Evolutionary conservation across 2,329 filamentous ascomycete species (phyloP), one percentile per base, ranked within the genome.

Genomic region (Scedosporium boydii): DNA sequence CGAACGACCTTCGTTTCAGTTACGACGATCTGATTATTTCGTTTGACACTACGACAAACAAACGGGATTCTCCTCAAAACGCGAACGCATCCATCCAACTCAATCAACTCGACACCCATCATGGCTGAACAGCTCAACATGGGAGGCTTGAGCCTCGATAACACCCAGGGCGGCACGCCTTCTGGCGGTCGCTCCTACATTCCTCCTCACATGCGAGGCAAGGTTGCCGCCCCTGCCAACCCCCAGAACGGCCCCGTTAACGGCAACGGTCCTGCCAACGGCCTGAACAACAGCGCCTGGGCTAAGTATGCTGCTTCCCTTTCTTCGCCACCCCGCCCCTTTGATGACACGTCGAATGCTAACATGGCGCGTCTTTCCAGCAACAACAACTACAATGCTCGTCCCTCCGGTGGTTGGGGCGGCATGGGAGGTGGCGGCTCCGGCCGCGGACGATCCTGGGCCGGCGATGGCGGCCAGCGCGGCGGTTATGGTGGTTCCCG

Each of bases 51-150:
- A 38, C 34, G 34, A 64, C 59, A 48, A 48, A 51, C 59, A 38
- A 51, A 61, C 62, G 64, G 63, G 63, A 62, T 65, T 58, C 29
- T 66, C 63, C 65, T 38, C 61, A 65, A 64, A 61, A 65, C 55
- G 63, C 61, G 66, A 62, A 65, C 51, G 14, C 26, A 27, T 51
- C 14, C 18, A 38, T 26, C 14, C 6, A 21, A n/a, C 16, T 23
- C 41, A n/a, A 60, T 27, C 64, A 65, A 69, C 59, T 61, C 63
- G 62, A 69, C 67, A 68, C 63, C 70, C 78, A 87, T 76, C 73
- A 92, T 92, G 89, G 89, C 89, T 75, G 88, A 91, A 72, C 87
- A 93, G 81, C 83, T 95, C 71, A 91, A 91, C 81, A 92, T 93
- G 84, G 84, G 82, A 74, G 85, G 86, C 73, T 81, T 93, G 71